Conservation (phyloP, 768 basidiomycete species). For the Leccinum pellstonianum region DNA sequence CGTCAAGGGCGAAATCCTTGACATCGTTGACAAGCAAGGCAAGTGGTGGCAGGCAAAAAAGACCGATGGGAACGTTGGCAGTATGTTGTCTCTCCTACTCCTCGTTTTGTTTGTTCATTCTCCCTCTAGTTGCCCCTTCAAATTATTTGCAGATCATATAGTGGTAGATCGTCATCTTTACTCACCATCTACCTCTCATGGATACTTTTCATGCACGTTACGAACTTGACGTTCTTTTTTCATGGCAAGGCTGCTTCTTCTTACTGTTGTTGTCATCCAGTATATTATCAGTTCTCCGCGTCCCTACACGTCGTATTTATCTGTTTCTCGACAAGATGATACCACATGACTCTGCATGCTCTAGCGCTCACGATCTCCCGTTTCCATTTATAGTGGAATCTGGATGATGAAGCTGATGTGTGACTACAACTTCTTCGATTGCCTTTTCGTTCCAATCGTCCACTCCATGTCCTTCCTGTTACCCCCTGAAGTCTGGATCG, state of each 20-base stretch:
- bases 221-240: conserved; percentile 33
- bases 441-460: too few relatives aligned
- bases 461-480: conserved; percentile 23
- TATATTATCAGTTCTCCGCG: conserved; percentile 32
- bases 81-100: conserved; percentile 46
- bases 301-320: conserved; percentile 27
- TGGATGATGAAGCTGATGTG: conserved; percentile 4
- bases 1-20: conserved; percentile 86
- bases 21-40: conserved; percentile 89
- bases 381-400: background rate
- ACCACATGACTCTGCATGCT: conserved; percentile 29
- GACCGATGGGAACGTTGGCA: conserved; percentile 71
- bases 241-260: conserved; percentile 21
- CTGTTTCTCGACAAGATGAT: conserved; percentile 29
- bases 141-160: conserved; percentile 83
- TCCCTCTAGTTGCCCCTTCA: conserved; percentile 68
- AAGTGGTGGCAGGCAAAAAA: conserved; percentile 94
- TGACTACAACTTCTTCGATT: background rate
- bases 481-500: conserved; percentile 56
- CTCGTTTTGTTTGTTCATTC: conserved; percentile 10
- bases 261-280: conserved; percentile 27
- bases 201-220: conserved; percentile 28
- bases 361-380: conserved; percentile 9
- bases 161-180: conserved; percentile 27
- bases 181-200: conserved; percentile 18